Conservation (phyloP, 352 stramenopile genomes). For the Halophytophthora polymorphica region DNA sequence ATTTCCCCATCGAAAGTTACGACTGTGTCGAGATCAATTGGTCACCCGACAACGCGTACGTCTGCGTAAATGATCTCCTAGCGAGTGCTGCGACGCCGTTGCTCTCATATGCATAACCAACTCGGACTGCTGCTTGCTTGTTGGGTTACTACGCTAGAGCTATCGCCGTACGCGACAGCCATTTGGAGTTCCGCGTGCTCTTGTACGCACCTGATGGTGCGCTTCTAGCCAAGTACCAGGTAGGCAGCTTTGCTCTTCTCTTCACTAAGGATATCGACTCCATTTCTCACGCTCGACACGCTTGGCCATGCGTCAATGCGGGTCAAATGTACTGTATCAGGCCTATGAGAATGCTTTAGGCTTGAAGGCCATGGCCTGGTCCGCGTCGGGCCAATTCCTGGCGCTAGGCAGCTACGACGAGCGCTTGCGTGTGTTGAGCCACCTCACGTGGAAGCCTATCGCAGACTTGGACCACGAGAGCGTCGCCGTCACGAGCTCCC, state of each 20-base stretch:
- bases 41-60: slow-evolving; percentile 68
- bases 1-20: slow-evolving; percentile 79
- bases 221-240: slow-evolving; percentile 71
- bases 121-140: background rate
- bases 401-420: slow-evolving; percentile 80
- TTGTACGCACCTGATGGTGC: slow-evolving; percentile 66
- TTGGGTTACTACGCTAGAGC: slow-evolving; percentile 13
- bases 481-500: slow-evolving; percentile 39
- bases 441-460: slow-evolving; percentile 76
- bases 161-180: slow-evolving; percentile 66
- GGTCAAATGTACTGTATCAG: slow-evolving; percentile 19
- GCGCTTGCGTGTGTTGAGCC: slow-evolving; percentile 65
- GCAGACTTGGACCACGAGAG: slow-evolving; percentile 71
- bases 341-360: slow-evolving; percentile 79
- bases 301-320: background rate
- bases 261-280: background rate
- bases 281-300: background rate
- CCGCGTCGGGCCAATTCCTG: slow-evolving; percentile 70
- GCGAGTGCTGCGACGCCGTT: background rate
- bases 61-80: slow-evolving; percentile 2
- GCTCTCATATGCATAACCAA: too few relatives aligned
- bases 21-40: slow-evolving; percentile 73
- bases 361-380: slow-evolving; percentile 75
- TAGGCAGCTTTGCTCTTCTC: slow-evolving; percentile 7
- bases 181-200: slow-evolving; percentile 72